These are phyloP conservation scores for Pythium periplocum DNA, from an alignment of 352 stramenopile genomes.

Conservation along the genomic window DNA sequence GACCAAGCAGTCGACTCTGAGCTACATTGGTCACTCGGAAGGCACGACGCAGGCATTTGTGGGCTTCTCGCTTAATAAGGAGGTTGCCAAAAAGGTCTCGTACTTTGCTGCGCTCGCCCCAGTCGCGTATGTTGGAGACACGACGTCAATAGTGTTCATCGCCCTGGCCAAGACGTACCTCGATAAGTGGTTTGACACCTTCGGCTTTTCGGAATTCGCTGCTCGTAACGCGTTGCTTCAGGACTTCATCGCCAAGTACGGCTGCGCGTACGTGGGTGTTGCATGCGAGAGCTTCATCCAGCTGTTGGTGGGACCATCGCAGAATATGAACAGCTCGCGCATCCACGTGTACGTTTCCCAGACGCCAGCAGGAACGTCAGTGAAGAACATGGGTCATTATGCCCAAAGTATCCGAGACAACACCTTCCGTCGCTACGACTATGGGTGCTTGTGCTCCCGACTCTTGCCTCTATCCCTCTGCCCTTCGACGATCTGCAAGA, in stretches of 20 bases:
- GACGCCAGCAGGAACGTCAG: slow-evolving; percentile 48
- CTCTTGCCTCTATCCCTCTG: slow-evolving; percentile 33
- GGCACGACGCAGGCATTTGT: slow-evolving; percentile 61
- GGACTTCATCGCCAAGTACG: slow-evolving; percentile 36
- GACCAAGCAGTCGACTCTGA: slow-evolving; percentile 30
- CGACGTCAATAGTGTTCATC: slow-evolving; percentile 38
- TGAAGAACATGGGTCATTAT: slow-evolving; percentile 64
- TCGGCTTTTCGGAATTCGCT: slow-evolving; percentile 44
- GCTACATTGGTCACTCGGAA: slow-evolving; percentile 58
- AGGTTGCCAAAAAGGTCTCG: slow-evolving; percentile 50
- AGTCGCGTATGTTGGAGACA: slow-evolving; percentile 35
- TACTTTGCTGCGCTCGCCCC: slow-evolving; percentile 58
- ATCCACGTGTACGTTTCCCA: slow-evolving; percentile 62
- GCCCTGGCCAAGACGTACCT: slow-evolving; percentile 41
- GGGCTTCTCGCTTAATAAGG: slow-evolving; percentile 47
- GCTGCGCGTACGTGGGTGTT: slow-evolving; percentile 29
- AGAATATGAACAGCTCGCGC: slow-evolving; percentile 44
- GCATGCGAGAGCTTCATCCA: slow-evolving; percentile 36
- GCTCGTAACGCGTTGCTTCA: slow-evolving; percentile 41
- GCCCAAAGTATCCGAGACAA: slow-evolving; percentile 55
- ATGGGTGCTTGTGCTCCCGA: slow-evolving; percentile 38
- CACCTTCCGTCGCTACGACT: slow-evolving; percentile 57
- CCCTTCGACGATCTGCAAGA: slow-evolving; percentile 39
- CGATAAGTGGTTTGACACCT: slow-evolving; percentile 31
- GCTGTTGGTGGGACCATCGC: slow-evolving; percentile 28